Conservation (phyloP, 2,329 filamentous ascomycete species). For the Claviceps sp. region DNA sequence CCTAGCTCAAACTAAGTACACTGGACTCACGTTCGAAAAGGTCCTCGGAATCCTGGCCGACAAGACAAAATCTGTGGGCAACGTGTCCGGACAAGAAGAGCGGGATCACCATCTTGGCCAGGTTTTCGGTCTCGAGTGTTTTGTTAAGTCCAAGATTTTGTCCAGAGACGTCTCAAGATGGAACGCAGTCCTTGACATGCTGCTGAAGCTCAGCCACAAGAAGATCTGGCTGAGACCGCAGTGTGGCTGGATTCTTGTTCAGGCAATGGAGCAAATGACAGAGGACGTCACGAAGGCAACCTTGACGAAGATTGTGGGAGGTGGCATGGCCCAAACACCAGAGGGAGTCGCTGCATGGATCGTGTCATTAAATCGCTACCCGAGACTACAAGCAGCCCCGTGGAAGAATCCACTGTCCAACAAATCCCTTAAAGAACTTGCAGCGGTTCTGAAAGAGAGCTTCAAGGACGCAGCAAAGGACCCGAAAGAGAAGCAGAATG, state of each 20-base stretch:
- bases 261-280: conserved; percentile 52
- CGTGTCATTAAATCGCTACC: conserved; percentile 49
- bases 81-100: conserved; percentile 57
- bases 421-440: conserved; percentile 54
- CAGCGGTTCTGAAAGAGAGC: conserved; percentile 68
- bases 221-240: conserved; percentile 85
- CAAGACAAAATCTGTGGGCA: conserved; percentile 41
- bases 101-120: conserved; percentile 75
- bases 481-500: conserved; percentile 25
- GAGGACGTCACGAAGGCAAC: conserved; percentile 46
- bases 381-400: conserved; percentile 49
- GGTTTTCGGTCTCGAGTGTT: conserved; percentile 75
- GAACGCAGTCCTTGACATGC: conserved; percentile 54
- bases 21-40: conserved; percentile 41
- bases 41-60: conserved; percentile 39
- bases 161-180: conserved; percentile 48
- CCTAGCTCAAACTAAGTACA: conserved; percentile 33
- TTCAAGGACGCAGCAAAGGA: conserved; percentile 39
- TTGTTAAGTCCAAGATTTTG: conserved; percentile 66
- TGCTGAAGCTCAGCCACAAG: conserved; percentile 62
- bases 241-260: conserved; percentile 70
- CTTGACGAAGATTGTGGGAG: conserved; percentile 46
- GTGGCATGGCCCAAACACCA: conserved; percentile 62
- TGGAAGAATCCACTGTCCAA: conserved; percentile 68
- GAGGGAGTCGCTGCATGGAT: conserved; percentile 89